Evolutionary conservation across 2,329 filamentous ascomycete genomes (phyloP), one percentile per base, ranked within the genome.

Genomic region (Fusarium sp.): DNA sequence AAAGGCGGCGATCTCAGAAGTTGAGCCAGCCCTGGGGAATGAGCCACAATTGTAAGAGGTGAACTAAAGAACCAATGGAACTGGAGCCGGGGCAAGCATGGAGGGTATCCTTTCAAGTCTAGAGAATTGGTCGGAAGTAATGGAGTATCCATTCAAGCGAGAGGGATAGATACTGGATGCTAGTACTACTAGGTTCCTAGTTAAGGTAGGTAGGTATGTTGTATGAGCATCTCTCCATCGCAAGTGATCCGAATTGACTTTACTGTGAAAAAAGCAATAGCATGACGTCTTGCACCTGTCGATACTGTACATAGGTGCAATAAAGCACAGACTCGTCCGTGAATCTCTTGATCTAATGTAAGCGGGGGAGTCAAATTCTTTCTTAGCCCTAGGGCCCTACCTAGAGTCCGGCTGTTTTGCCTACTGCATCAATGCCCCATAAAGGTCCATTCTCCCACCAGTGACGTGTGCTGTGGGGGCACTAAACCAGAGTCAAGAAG

Each of bases 401-500:
- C 28, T 31, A 31, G 28, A 31, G 28, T 60, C 50, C 34, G 15
- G 40, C 28, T 50, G 36, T 33, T 49, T 31, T 53, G 8, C 47
- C 40, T 31, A 22, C 39, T 44, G 55, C 55, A 28, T 39, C 34
- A 45, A 58, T 50, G 54, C 64, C 55, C 40, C 62, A 44, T 61
- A 53, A 31, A 52, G 40, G 45, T 66, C 63, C 54, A 62, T 67
- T 33, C 51, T 56, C 52, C 51, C 47, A 44, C 40, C 50, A 53
- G 53, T 67, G 66, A 70, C 66, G 66, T 69, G 66, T 62, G 45
- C 67, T 57, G 62, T 70, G 66, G 66, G 64, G 65, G 34, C 34
- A 46, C 62, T 50, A 62, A 45, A 47, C 8, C 19, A 9, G 42
- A 46, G 43, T 51, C 21, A 22, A 49, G 38, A 59, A 47, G 21